phyloP scores from a whole-genome alignment of 345 rosid genomes.

The Eucalyptus shirleyi region DNA sequence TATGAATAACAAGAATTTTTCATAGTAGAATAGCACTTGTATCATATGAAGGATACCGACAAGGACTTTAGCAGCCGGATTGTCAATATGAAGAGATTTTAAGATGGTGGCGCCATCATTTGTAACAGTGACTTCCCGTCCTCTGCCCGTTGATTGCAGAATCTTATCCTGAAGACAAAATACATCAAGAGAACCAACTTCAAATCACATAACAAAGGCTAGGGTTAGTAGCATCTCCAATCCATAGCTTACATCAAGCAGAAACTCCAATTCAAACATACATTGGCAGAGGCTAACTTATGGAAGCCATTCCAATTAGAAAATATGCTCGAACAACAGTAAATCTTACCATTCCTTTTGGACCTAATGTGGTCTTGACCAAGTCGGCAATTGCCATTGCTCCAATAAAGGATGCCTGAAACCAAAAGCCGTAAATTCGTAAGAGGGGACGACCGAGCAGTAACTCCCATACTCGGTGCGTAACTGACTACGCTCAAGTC shows the following conservation, averaged over 20 bases:
- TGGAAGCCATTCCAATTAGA: neutral
- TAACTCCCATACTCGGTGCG: neutral
- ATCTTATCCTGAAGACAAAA: slow-evolving; percentile 62
- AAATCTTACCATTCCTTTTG: slow-evolving; percentile 85
- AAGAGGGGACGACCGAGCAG: neutral
- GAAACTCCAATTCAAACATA: neutral
- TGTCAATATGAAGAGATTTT: slow-evolving; percentile 90
- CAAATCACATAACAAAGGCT: neutral
- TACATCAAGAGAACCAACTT: neutral
- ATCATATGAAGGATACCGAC: slow-evolving; percentile 57
- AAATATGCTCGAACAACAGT: neutral
- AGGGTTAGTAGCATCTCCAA: neutral
- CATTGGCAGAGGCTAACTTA: neutral
- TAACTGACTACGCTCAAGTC: neutral
- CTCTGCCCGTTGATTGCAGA: slow-evolving; percentile 92
- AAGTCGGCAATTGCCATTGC: slow-evolving; percentile 92
- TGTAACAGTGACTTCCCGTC: slow-evolving; percentile 70
- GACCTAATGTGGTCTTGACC: slow-evolving; percentile 92
- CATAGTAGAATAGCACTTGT: neutral
- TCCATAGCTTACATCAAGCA: neutral
- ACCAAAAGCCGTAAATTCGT: neutral
- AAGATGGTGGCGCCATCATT: slow-evolving; percentile 98
- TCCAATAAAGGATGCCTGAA: slow-evolving; percentile 86
- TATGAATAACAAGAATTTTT: neutral
- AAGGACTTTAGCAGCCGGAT: slow-evolving; percentile 95